phyloP scores from a whole-genome alignment of 139 green algal genomes.

The Chlamydomonas sp. region DNA sequence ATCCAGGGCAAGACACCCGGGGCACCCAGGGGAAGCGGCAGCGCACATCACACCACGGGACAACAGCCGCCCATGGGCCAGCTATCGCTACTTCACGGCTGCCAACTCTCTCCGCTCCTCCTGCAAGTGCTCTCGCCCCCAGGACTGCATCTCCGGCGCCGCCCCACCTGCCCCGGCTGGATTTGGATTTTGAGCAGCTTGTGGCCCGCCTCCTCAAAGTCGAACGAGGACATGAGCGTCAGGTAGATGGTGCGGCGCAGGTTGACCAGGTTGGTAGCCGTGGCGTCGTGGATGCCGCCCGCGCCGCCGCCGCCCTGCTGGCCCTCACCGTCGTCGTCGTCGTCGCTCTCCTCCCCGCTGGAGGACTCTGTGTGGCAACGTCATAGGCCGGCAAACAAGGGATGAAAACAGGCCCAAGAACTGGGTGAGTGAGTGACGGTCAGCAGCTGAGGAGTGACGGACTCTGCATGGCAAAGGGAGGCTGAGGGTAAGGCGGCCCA shows the following conservation, averaged over 20 bases:
- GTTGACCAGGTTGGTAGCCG: conserved; percentile 95
- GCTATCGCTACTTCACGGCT: too few relatives aligned
- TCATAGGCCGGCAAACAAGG: too few relatives aligned
- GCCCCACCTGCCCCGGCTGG: conserved; percentile 60
- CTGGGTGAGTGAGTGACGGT: too few relatives aligned
- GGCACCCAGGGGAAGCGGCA: too few relatives aligned
- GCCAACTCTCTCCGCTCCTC: neutral
- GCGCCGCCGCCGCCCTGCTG: neutral
- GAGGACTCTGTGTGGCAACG: too few relatives aligned
- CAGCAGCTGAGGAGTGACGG: too few relatives aligned
- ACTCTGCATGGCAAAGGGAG: too few relatives aligned
- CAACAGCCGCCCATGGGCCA: too few relatives aligned
- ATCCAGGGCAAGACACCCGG: too few relatives aligned
- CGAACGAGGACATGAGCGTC: conserved; percentile 97
- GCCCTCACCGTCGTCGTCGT: neutral
- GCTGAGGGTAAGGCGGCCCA: too few relatives aligned
- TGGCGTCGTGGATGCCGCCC: conserved; percentile 64
- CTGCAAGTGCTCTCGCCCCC: neutral
- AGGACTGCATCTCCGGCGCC: neutral
- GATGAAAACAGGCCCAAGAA: too few relatives aligned
- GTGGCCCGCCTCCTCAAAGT: conserved; percentile 99
- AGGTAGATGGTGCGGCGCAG: conserved; percentile 99
- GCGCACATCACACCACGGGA: too few relatives aligned
- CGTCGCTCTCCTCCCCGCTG: conserved; percentile 30
- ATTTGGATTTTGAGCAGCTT: conserved; percentile 98